Evolutionary conservation across 1,139 yeast species (phyloP).

Genomic region (Pichia sp.): DNA sequence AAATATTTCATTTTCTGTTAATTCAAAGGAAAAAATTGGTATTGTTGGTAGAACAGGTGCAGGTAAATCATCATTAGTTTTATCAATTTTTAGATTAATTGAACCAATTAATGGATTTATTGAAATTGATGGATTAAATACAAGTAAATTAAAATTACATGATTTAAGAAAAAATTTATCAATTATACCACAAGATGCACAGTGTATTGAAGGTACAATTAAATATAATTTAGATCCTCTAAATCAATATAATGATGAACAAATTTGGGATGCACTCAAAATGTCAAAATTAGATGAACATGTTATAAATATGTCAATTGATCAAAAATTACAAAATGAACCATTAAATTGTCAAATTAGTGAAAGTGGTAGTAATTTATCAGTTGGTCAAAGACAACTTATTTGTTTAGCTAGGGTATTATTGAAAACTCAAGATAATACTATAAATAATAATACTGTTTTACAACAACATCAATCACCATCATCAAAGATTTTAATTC

Average conservation of each 20-base stretch:
- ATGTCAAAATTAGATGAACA: conserved; percentile 49
- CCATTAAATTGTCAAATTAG: conserved; percentile 42
- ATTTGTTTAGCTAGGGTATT: conserved; percentile 73
- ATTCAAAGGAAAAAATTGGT: conserved; percentile 64
- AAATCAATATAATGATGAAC: conserved; percentile 42
- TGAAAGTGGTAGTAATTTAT: conserved; percentile 70
- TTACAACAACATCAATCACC: too few species aligned
- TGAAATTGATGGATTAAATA: conserved; percentile 45
- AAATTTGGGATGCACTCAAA: conserved; percentile 48
- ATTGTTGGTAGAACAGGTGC: conserved; percentile 87
- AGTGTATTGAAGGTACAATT: conserved; percentile 56
- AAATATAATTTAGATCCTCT: conserved; percentile 60
- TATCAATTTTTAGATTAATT: conserved; percentile 67
- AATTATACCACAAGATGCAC: conserved; percentile 68
- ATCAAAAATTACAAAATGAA: conserved; percentile 21
- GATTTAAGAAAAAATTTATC: conserved; percentile 51
- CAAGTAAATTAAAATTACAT: conserved; percentile 39
- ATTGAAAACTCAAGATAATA: conserved; percentile 33
- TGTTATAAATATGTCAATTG: conserved; percentile 32
- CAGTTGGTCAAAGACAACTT: conserved; percentile 74
- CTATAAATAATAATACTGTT: too few species aligned
- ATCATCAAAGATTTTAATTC: conserved; percentile 54
- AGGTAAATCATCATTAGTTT: conserved; percentile 68
- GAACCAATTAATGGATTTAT: conserved; percentile 57
- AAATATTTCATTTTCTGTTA: conserved; percentile 44